Evolutionary conservation across 2,329 filamentous ascomycete genomes (phyloP).

Genomic region (Pseudogymnoascus sp.): DNA sequence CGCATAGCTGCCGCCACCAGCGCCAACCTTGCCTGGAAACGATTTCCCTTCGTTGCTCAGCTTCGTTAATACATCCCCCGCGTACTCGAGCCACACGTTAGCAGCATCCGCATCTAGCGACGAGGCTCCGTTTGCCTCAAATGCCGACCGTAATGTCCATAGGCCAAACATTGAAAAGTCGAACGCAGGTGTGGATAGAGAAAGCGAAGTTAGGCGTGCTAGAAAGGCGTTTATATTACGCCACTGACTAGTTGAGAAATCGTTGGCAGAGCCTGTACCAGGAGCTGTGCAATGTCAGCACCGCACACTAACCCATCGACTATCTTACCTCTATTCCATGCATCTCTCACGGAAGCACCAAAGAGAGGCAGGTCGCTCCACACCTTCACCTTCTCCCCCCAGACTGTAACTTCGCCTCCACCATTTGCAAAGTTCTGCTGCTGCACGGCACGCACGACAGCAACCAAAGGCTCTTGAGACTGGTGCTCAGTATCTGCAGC

Average conservation of each 20-base stretch:
- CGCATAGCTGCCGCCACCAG: slow-evolving; percentile 15
- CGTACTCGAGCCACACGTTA: slow-evolving; percentile 20
- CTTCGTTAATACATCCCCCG: slow-evolving; percentile 14
- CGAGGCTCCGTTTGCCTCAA: slow-evolving; percentile 18
- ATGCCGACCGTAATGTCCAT: slow-evolving; percentile 24
- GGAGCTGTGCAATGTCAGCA: slow-evolving; percentile 13
- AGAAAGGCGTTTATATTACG: slow-evolving; percentile 21
- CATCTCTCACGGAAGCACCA: slow-evolving; percentile 22
- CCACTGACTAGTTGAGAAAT: slow-evolving; percentile 14
- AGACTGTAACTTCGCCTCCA: slow-evolving; percentile 16
- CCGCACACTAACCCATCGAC: background rate
- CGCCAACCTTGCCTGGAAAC: slow-evolving; percentile 16
- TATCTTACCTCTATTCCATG: slow-evolving; percentile 23
- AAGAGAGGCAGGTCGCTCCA: slow-evolving; percentile 26
- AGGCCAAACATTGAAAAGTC: slow-evolving; percentile 25
- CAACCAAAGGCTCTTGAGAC: slow-evolving; percentile 20
- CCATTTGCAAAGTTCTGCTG: slow-evolving; percentile 13
- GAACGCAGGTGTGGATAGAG: slow-evolving; percentile 13
- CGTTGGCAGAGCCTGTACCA: slow-evolving; percentile 9
- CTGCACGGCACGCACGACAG: slow-evolving; percentile 18
- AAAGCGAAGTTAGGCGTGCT: slow-evolving; percentile 21
- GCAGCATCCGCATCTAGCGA: slow-evolving; percentile 18
- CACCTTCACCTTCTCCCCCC: slow-evolving; percentile 16
- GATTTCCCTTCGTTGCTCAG: slow-evolving; percentile 10
- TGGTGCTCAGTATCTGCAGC: slow-evolving; percentile 18